phyloP scores from a whole-genome alignment of 441 rosid genomes.

The Populus trichocarpa region DNA sequence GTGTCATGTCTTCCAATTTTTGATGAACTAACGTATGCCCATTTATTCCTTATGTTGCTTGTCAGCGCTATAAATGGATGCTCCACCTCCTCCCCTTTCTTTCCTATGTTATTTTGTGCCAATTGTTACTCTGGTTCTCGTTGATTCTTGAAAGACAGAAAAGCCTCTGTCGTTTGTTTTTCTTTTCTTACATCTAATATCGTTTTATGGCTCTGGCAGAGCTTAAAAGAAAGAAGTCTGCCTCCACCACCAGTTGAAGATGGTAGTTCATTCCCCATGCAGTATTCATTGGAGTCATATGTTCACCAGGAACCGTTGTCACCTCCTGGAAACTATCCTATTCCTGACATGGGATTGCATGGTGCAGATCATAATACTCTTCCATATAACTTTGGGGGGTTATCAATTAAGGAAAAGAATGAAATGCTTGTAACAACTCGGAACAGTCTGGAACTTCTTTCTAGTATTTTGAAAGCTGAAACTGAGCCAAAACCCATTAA shows the following conservation, averaged over 20 bases:
- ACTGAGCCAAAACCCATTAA: conserved; percentile 46
- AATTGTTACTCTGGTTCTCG: background rate
- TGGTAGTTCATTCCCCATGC: conserved; percentile 27
- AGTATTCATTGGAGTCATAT: conserved; percentile 47
- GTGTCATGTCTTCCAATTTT: background rate
- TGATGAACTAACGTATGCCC: background rate
- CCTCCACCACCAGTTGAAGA: conserved; percentile 25
- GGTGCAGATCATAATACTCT: conserved; percentile 27
- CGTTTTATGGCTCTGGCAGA: conserved; percentile 29
- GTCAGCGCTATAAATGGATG: background rate
- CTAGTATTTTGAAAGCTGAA: conserved; percentile 60
- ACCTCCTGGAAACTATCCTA: conserved; percentile 54
- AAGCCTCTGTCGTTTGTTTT: background rate
- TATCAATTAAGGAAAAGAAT: conserved; percentile 59
- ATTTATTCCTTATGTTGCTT: background rate
- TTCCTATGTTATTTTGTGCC: background rate
- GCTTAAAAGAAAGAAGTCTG: conserved; percentile 41
- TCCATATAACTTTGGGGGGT: conserved; percentile 31
- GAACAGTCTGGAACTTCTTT: conserved; percentile 77
- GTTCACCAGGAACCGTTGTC: conserved; percentile 46
- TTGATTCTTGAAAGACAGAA: background rate
- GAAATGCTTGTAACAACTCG: conserved; percentile 55
- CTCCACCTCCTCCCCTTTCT: background rate
- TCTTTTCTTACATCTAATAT: background rate
- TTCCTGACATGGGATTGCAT: conserved; percentile 32